Evolutionary conservation across 345 rosid genomes (phyloP), one percentile per base, ranked within the genome.

Genomic region (Cardamine occulta): DNA sequence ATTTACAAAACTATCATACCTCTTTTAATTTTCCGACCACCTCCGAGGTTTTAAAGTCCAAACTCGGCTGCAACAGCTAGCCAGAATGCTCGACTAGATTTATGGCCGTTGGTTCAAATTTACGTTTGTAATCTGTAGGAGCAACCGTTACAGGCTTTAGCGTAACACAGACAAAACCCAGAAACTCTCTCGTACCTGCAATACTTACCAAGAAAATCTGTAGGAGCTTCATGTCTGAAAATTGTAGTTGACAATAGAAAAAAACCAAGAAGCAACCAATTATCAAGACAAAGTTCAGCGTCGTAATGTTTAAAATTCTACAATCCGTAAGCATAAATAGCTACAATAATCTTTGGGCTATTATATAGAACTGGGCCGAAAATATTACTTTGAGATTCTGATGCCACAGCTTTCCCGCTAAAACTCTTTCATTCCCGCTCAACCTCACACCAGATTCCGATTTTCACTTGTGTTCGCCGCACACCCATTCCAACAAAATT

Each of bases 391-490:
- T 31, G 21, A 65, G 47, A 24, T 19, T 31, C 12, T 34, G 28
- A 24, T 8, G 4, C 53, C 47, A 70, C 14, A 48, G 10, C 24
- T 61, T 80, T 75, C 77, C 80, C 82, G 82, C 79, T 31, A 31
- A 55, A 79, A 49, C 44, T 35, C 1, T 19, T 18, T 47, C 42
- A 35, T 68, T 74, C 75, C 71, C 75, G 70, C 74, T 67, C 39
- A 74, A 69, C 58, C 70, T 68, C 49, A 11, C 57, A 56, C 31
- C 55, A 54, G 24, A 56, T 69, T 74, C 72, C 63, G 63, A 71
- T 63, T 62, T 49, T 32, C 52, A 45, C 65, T 54, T 19, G 39
- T 56, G 31, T 39, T 34, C 12, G 29, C 56, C 51, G 49, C 18
- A 26, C 48, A 49, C 14, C 13, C 7, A 24, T 65, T 24, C 34